A percentile compares a stretch with the other conserved stretches of the same genome.
phyloP scores from a whole-genome alignment of 495 filamentous ascomycete genomes.

The Niebla homalea region DNA sequence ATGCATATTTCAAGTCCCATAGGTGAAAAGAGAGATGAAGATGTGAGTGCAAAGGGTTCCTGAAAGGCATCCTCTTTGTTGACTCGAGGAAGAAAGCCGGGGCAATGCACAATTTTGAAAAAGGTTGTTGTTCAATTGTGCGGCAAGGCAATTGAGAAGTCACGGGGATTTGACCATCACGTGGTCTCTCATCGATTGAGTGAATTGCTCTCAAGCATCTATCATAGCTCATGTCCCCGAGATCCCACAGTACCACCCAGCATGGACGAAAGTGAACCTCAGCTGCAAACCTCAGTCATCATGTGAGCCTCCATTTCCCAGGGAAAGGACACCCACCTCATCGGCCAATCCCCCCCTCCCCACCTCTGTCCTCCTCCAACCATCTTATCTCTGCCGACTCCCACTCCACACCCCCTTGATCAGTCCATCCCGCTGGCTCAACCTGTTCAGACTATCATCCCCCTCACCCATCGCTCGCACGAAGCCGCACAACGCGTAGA shows the following conservation, averaged over 20 bases:
- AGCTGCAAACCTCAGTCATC: no score
- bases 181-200: not conserved
- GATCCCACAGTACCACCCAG: no score
- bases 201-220: not conserved
- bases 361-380: not conserved
- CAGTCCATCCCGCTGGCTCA: constrained; percentile 90
- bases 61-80: no score
- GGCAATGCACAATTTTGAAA: no score
- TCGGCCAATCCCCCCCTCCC: not conserved
- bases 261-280: no score
- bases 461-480: constrained; percentile 94
- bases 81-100: not conserved
- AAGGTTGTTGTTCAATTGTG: no score
- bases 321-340: no score
- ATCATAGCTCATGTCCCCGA: no score
- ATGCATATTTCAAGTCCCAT: constrained; percentile 6
- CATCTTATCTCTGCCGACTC: constrained; percentile 49
- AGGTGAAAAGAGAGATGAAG: constrained; percentile 7
- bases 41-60: not conserved
- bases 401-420: constrained; percentile 92
- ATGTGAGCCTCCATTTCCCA: no score
- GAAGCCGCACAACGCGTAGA: constrained; percentile 95
- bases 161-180: no score
- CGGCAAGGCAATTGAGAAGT: no score
- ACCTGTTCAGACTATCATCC: constrained; percentile 90